Percentiles rank a stretch among this genome's conserved stretches.
phyloP scores from a whole-genome alignment of 2,329 filamentous ascomycete species.

The Exophiala oligosperma region DNA sequence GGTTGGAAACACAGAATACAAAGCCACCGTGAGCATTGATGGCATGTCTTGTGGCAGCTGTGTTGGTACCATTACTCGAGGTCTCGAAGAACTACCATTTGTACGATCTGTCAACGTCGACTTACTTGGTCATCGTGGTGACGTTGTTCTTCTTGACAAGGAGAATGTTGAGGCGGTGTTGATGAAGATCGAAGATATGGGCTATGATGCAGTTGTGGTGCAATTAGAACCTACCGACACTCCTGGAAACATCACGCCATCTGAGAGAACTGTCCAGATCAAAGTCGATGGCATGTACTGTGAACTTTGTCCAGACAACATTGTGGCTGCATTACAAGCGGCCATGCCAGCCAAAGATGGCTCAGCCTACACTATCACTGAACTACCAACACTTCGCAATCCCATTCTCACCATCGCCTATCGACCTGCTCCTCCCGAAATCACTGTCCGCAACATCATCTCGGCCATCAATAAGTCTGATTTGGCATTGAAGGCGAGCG shows the following conservation, averaged over 20 bases:
- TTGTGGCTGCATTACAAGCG: conserved; percentile 34
- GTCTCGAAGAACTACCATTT: conserved; percentile 47
- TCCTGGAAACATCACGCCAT: conserved; percentile 26
- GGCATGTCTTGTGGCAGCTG: conserved; percentile 62
- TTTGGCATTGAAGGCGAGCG: conserved; percentile 62
- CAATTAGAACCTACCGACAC: conserved; percentile 42
- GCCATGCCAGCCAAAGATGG: conserved; percentile 29
- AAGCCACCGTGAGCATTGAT: conserved; percentile 51
- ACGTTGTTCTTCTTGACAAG: conserved; percentile 50
- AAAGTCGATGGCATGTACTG: conserved; percentile 73
- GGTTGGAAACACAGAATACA: conserved; percentile 29
- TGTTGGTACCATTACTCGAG: conserved; percentile 49
- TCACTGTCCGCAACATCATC: conserved; percentile 77
- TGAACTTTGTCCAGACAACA: conserved; percentile 62
- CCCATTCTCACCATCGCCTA: conserved; percentile 74
- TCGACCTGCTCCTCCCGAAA: conserved; percentile 61
- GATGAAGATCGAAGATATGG: conserved; percentile 58
- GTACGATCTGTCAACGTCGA: conserved; percentile 52
- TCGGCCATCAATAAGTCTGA: conserved; percentile 66
- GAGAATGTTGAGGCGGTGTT: conserved; percentile 47
- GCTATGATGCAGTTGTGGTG: conserved; percentile 65
- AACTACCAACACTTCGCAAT: conserved; percentile 56
- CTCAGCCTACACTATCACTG: conserved; percentile 51
- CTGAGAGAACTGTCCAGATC: conserved; percentile 60
- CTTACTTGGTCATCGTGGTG: conserved; percentile 52